Conservation (phyloP, 139 green algal species). For the Desmodesmus armatus region DNA sequence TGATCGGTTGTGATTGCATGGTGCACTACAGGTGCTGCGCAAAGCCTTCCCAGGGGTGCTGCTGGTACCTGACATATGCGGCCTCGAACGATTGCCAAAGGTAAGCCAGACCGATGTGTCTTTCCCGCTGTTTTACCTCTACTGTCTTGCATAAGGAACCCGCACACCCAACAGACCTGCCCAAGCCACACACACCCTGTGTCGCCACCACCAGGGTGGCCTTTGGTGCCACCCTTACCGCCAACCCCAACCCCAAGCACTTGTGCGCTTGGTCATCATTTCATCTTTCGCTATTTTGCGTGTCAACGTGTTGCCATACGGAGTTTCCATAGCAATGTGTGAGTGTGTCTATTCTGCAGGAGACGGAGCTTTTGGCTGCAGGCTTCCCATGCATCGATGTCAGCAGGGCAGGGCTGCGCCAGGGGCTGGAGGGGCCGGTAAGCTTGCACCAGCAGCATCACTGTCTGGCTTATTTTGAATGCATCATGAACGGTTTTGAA, state of each 20-base stretch:
- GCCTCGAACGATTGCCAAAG: constrained; percentile 57
- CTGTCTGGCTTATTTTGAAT: too few relatives aligned
- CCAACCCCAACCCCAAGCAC: too few relatives aligned
- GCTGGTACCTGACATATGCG: constrained; percentile 69
- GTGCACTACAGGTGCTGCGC: constrained; percentile 63
- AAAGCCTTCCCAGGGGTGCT: constrained; percentile 66
- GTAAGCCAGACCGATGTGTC: too few relatives aligned
- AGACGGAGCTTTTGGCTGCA: constrained; percentile 85
- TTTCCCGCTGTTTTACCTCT: too few relatives aligned
- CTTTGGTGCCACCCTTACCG: too few relatives aligned
- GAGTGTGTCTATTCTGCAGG: constrained; percentile 45
- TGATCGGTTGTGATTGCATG: background rate
- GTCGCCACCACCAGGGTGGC: too few relatives aligned
- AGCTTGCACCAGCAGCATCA: background rate
- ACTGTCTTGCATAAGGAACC: background rate
- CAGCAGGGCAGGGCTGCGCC: constrained; percentile 72
- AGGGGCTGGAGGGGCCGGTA: constrained; percentile 75
- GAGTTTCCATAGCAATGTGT: too few relatives aligned
- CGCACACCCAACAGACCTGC: background rate
- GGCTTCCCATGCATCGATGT: constrained; percentile 95
- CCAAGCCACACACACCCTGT: too few relatives aligned
- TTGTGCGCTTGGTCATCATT: too few relatives aligned
- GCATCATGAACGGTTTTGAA: too few relatives aligned
- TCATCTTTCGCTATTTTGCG: too few relatives aligned
- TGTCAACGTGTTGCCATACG: too few relatives aligned